These are phyloP conservation scores for Ceraceosorus guamensis DNA, from an alignment of 1,284 basidiomycete genomes.

Conservation along the genomic window DNA sequence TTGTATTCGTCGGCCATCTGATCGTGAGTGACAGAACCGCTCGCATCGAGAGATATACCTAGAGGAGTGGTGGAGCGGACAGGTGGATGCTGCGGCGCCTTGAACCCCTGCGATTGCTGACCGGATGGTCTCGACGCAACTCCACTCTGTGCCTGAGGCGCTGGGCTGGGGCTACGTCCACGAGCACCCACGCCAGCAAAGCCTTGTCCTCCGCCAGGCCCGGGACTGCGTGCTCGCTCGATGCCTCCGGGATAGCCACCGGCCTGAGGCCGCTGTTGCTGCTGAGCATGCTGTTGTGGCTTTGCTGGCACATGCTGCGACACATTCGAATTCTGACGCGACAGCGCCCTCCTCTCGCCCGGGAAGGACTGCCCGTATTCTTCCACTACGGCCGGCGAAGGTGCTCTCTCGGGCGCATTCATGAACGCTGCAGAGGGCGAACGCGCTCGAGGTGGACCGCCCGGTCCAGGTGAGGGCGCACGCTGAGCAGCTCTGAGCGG, in stretches of 20 bases:
- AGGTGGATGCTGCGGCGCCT: conserved; percentile 11
- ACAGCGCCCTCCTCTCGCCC: conserved; percentile 59
- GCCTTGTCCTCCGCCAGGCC: conserved; percentile 16
- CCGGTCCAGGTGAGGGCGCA: too few relatives aligned
- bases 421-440: conserved; percentile 71
- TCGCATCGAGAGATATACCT: conserved; percentile 70
- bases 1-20: conserved; percentile 61
- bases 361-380: conserved; percentile 80
- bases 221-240: conserved; percentile 13
- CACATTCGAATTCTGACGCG: conserved; percentile 36
- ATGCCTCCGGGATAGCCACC: conserved; percentile 1
- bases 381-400: conserved; percentile 60
- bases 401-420: conserved; percentile 57
- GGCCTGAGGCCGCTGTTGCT: not conserved
- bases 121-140: conserved; percentile 13
- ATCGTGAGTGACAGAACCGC: conserved; percentile 70
- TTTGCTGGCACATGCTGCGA: conserved; percentile 14
- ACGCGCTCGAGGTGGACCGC: not conserved
- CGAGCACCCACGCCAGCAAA: conserved; percentile 41
- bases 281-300: not conserved
- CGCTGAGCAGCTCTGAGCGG: too few relatives aligned
- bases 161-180: conserved; percentile 40
- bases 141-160: too few relatives aligned
- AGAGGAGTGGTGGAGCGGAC: conserved; percentile 51
- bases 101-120: conserved; percentile 17